Conservation (phyloP, 1,284 basidiomycete species). For the Austropuccinia psidii region DNA sequence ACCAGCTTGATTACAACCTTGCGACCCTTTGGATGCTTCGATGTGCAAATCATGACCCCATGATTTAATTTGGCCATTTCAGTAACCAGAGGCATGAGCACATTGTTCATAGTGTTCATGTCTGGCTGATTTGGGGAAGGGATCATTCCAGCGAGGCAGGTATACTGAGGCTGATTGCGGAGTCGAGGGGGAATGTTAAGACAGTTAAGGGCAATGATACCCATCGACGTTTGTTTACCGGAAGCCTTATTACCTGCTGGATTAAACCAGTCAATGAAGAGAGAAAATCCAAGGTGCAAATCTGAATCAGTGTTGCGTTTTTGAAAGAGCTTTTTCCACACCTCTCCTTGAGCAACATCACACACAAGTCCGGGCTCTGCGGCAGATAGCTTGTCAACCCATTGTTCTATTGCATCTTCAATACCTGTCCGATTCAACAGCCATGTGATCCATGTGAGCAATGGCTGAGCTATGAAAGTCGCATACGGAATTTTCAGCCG, state of each 20-base stretch:
- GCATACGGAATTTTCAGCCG: too few relatives aligned
- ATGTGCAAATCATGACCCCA: background rate
- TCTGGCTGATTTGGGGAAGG: slow-evolving; percentile 12
- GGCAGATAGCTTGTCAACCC: too few relatives aligned
- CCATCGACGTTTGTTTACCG: slow-evolving; percentile 24
- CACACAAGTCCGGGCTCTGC: too few relatives aligned
- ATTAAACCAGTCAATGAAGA: slow-evolving; percentile 33
- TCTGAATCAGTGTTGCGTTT: too few relatives aligned
- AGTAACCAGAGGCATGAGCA: too few relatives aligned
- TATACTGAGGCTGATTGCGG: slow-evolving; percentile 2
- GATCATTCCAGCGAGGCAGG: slow-evolving; percentile 16
- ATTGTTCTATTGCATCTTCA: too few relatives aligned
- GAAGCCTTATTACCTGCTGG: slow-evolving; percentile 21
- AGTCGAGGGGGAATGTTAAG: slow-evolving; percentile 11
- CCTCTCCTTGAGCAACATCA: too few relatives aligned
- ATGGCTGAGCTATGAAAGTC: too few relatives aligned
- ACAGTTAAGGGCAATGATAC: slow-evolving; percentile 14
- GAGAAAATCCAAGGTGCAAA: background rate
- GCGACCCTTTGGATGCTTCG: background rate
- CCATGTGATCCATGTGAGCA: too few relatives aligned
- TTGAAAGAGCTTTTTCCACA: too few relatives aligned
- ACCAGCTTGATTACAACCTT: background rate
- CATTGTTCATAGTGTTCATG: slow-evolving; percentile 7
- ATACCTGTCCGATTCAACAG: too few relatives aligned
- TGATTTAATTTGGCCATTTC: background rate